Base-by-base conservation (phyloP, 441 rosid species). In the Biscutella laevigata region DNA sequence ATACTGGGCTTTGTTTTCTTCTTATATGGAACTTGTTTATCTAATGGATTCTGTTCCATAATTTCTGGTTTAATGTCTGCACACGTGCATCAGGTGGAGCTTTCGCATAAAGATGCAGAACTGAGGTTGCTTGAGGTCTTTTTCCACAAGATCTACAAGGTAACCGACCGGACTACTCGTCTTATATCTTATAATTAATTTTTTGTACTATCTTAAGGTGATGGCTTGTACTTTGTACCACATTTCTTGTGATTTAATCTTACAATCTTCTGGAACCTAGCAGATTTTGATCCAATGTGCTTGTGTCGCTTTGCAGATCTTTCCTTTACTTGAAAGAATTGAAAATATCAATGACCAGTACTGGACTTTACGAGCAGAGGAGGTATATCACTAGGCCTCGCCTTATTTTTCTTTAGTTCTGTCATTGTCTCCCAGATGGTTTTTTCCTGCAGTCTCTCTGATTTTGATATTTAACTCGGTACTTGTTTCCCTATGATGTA, bases 341-440 rank as follows among this genome's bases (percentile, higher is more conserved):
- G 97, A 94, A 76, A 94, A 86, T 61, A 94, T 94, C 66, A 94
- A 94, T 80, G 99, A 94, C 62, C 95, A 94, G 69, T 88, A 94
- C 69, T 94, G 99, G 96, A 94, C 96, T 35, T 63, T 94, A 52
- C 95, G 99, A 13, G 97, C 92, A 35, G 99, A 92, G 69, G 99
- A 92, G 95, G 99, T 70, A 72, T 9, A 40, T 56, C 26, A 36
- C 28, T 30, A 38, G 43, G 35, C 61, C 47, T 54, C 21, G 8
- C 41, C 48, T 47, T 47, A 16, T 45, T 49, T 53, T 13, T 24
- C 55, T 27, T 34, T 44, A 14, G 20, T 53, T 53, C 38, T 68
- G 70, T 66, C 41, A 10, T 30, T 10, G 5, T 38, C 36, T n/a
- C n/a, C 64, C 20, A 14, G 29, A n/a, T n/a, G n/a, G n/a, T n/a